A percentile compares a stretch with the other conserved stretches of the same genome.
Evolutionary conservation across 176 grass and related monocot species (phyloP).

Genomic region (Zoysia japonica): DNA sequence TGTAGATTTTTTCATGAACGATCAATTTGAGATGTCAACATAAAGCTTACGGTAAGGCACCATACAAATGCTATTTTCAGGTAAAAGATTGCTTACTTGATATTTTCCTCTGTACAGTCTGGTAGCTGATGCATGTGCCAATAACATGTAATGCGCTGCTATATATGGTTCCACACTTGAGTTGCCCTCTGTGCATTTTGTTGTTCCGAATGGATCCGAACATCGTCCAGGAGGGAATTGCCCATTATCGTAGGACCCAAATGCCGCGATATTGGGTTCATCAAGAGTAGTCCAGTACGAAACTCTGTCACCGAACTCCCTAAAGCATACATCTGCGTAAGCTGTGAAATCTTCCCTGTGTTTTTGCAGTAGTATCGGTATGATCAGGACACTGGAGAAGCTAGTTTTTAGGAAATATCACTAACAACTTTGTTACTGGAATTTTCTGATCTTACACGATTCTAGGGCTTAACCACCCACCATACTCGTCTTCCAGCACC

Average conservation of each 20-base stretch:
- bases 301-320: constrained; percentile 47
- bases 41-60: too few species aligned
- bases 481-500: constrained; percentile 65
- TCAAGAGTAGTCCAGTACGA: constrained; percentile 42
- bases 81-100: constrained; percentile 45
- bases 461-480: constrained; percentile 61
- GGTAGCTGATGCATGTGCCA: constrained; percentile 53
- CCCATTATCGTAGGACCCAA: constrained; percentile 41
- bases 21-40: neutral
- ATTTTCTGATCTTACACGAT: constrained; percentile 46
- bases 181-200: constrained; percentile 51
- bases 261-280: constrained; percentile 33
- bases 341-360: constrained; percentile 56
- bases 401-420: neutral
- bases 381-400: neutral
- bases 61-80: neutral
- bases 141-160: constrained; percentile 51
- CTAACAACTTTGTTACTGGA: neutral
- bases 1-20: neutral
- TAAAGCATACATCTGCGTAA: constrained; percentile 48
- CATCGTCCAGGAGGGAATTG: constrained; percentile 46
- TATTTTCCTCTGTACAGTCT: constrained; percentile 54
- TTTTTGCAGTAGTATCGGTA: neutral
- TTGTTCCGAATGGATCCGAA: constrained; percentile 55
- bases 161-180: constrained; percentile 68